Percentiles rank a stretch among this genome's conserved stretches.
These are phyloP conservation scores for Porodaedalea pini DNA, from an alignment of 1,284 basidiomycete genomes.

Conservation along the genomic window DNA sequence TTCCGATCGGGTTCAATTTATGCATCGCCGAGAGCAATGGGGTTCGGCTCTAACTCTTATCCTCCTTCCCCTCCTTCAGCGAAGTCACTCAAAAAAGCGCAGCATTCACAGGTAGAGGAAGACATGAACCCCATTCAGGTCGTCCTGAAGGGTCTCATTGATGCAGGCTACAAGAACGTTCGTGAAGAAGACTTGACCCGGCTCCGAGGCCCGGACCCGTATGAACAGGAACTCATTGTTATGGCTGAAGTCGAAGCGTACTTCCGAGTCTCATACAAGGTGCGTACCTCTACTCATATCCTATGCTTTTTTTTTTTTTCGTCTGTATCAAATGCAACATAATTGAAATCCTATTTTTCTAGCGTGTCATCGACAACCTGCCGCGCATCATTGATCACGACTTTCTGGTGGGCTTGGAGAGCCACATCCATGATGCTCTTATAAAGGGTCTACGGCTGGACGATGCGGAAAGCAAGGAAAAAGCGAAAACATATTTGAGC, in stretches of 20 bases:
- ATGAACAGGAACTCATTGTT: slow-evolving; percentile 44
- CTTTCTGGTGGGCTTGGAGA: neutral
- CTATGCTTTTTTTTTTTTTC: too few species aligned
- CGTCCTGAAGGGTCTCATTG: slow-evolving; percentile 19
- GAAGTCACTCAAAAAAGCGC: too few species aligned
- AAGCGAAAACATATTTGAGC: slow-evolving; percentile 38
- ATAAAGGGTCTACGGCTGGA: slow-evolving; percentile 34
- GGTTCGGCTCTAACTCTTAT: too few species aligned
- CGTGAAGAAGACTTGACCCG: slow-evolving; percentile 37
- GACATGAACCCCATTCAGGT: neutral
- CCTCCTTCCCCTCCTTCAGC: too few species aligned
- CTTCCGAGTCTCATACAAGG: slow-evolving; percentile 48
- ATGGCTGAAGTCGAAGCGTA: slow-evolving; percentile 51
- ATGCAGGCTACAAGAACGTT: slow-evolving; percentile 29
- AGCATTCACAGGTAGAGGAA: neutral
- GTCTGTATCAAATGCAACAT: too few species aligned
- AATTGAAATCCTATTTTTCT: neutral
- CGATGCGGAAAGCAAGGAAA: slow-evolving; percentile 32
- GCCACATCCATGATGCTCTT: neutral
- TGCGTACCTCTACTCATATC: slow-evolving; percentile 21
- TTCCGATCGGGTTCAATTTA: too few species aligned
- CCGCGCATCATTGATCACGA: slow-evolving; percentile 48
- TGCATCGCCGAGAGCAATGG: too few species aligned
- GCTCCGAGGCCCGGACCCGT: slow-evolving; percentile 38
- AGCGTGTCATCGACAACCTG: slow-evolving; percentile 55